Evolutionary conservation across 1,284 basidiomycete species (phyloP), one percentile per base, ranked within the genome.

Genomic region (Takashimella koratensis): DNA sequence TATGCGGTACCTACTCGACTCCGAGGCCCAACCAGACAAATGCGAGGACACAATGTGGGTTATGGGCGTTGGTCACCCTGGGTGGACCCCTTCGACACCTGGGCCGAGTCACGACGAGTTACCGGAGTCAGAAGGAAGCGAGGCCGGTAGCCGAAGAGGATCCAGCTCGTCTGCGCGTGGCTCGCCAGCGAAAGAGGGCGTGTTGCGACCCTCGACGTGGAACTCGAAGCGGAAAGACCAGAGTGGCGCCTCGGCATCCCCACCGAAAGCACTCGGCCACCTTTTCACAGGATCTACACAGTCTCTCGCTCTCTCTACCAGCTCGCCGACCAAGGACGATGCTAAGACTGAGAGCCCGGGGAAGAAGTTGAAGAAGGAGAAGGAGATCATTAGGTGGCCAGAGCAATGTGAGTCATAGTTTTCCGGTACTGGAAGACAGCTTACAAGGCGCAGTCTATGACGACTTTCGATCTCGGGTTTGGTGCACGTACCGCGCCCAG

Each of bases 401-500:
- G 69, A 74, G 11, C 65, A 71, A 47, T 76, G 74, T 76, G 49
- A 36, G 30, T 36, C 8, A 36, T 36, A 16, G 16, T 36, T 36
- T 8, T 36, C 30, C 30, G 16, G 16, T 36, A 16, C 30, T 36
- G 16, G 16, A 8, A 36, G 16, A 36, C 41, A n/a, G 20, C 19
- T 30, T n/a, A n/a, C n/a, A n/a, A n/a, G n/a, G 79, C 80, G 80
- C 82, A 49, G 96, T 96, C 72, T 91, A 92, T 68, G 79, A 83
- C n/a, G 92, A 96, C 75, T 96, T 94, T 73, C 85, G 85, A 1
- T 89, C 88, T 0, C 80, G 87, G 8, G 81, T 96, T 55, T 95
- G 91, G 87, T 81, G 92, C 50, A 95, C 92, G 0, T 97, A 96
- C 75, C 86, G 93, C n/a, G 86, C 84, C 1, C 87, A 92, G 50